These are phyloP conservation scores for Termitomyces sp. DNA, from an alignment of 768 basidiomycete species.

Conservation along the genomic window DNA sequence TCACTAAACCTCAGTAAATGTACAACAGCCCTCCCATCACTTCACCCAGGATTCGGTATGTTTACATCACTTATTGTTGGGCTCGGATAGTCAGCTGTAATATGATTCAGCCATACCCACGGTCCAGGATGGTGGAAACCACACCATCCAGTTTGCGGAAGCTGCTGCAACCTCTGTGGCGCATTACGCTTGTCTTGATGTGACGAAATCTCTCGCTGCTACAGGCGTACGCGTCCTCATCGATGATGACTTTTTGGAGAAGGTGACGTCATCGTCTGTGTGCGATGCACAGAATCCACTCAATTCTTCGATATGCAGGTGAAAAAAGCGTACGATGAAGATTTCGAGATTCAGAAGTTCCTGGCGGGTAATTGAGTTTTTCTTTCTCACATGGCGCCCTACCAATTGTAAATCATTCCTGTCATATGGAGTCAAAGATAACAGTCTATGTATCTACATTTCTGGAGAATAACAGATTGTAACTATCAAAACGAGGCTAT, in stretches of 20 bases:
- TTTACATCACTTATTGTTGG: neutral
- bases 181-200: conserved; percentile 61
- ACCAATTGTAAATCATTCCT: neutral
- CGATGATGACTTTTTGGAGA: conserved; percentile 57
- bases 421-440: neutral
- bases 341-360: conserved; percentile 15
- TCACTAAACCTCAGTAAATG: neutral
- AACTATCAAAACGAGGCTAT: neutral
- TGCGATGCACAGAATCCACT: neutral
- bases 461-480: neutral
- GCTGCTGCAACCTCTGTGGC: conserved; percentile 55
- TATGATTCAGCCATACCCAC: conserved; percentile 64
- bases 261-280: conserved; percentile 2
- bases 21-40: conserved; percentile 47
- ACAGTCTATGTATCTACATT: neutral
- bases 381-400: neutral
- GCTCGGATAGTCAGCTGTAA: neutral
- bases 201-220: conserved; percentile 68
- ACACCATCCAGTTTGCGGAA: conserved; percentile 63
- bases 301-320: conserved; percentile 29
- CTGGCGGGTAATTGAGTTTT: neutral
- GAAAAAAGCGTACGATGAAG: conserved; percentile 43
- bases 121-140: conserved; percentile 66
- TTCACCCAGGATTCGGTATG: conserved; percentile 71
- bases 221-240: conserved; percentile 63